Base-by-base conservation (phyloP, 2,329 filamentous ascomycete genomes). In the Colletotrichum coccodes region DNA sequence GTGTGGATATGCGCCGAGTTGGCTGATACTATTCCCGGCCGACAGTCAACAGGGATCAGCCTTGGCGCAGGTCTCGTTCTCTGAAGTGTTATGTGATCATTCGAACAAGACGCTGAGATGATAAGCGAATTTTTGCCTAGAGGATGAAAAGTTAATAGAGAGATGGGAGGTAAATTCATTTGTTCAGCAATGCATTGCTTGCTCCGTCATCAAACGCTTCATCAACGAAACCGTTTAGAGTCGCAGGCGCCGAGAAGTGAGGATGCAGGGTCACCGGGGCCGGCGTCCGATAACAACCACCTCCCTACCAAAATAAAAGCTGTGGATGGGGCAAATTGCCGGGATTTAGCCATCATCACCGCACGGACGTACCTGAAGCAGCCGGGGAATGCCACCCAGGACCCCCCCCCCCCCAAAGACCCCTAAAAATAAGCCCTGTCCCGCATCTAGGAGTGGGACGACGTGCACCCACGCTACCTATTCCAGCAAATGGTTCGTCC, bases 351-450 rank as follows among this genome's bases (percentile, higher is more conserved):
- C n/a, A n/a, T 50, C 47, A 52, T 42, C 36, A 52, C 44, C 30
- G 60, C 65, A 60, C 49, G 26, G 65, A 66, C 62, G 18, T 49
- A 49, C 26, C 26, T 68, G 52, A 68, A 68, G 64, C 60, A 58
- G 60, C 64, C 59, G 52, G 52, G 50, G 64, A 12, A 56, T 57
- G 53, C 23, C 23, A 26, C 50, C 50, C 50, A 54, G 18, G 53
- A 23, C 12, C 16, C 53, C 36, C 36, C 36, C 18, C 46, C 18
- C 52, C 54, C 30, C 53, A 28, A 47, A 49, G 66, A 69, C 62
- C 66, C 61, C 62, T 69, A 69, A 69, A 65, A 69, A 56, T 60
- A 69, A 65, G 36, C 38, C 18, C 61, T 49, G 60, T 42, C 49
- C 56, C 62, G 49, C 61, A 66, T 69, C 3, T 14, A 26, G 40